Conservation (phyloP, 2,329 filamentous ascomycete species). For the Akanthomyces lecanii region DNA sequence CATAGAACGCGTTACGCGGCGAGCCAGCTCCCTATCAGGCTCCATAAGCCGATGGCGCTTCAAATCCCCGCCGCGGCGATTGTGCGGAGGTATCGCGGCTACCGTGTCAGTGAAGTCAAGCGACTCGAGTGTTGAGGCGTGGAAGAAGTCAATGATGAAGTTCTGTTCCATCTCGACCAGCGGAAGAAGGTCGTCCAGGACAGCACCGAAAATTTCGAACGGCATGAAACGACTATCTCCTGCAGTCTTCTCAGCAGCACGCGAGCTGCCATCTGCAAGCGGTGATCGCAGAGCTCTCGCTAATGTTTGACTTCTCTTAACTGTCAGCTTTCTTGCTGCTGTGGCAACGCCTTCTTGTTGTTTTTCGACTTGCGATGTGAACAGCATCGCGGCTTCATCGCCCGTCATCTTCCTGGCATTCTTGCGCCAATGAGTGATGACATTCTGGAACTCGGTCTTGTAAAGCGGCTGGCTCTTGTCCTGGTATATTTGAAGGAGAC, state of each 20-base stretch:
- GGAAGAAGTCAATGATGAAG: conserved; percentile 95
- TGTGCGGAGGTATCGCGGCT: conserved; percentile 57
- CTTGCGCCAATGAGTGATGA: conserved; percentile 73
- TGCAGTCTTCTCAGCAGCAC: conserved; percentile 52
- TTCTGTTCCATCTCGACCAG: conserved; percentile 93
- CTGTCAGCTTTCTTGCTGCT: conserved; percentile 83
- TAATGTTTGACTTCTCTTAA: conserved; percentile 87
- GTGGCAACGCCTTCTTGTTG: conserved; percentile 74
- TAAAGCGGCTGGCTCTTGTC: conserved; percentile 72
- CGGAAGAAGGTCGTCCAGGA: conserved; percentile 76
- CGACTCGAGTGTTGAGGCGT: conserved; percentile 78
- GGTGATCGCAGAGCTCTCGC: conserved; percentile 69
- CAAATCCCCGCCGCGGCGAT: conserved; percentile 69
- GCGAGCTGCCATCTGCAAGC: conserved; percentile 55
- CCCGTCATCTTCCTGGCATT: conserved; percentile 69
- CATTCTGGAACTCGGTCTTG: conserved; percentile 74
- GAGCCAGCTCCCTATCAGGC: conserved; percentile 81
- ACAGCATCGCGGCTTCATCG: conserved; percentile 81
- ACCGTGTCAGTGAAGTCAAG: conserved; percentile 82
- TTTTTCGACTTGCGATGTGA: conserved; percentile 78
- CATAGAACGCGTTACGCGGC: conserved; percentile 80
- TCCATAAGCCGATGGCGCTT: conserved; percentile 75
- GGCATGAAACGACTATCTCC: conserved; percentile 65
- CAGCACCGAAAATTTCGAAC: conserved; percentile 75
- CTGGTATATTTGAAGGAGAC: conserved; percentile 75